Percentiles rank a stretch among this genome's conserved stretches.
Evolutionary conservation across 805 yeast genomes (phyloP).

Genomic region (Myxozyma lipomycoides): DNA sequence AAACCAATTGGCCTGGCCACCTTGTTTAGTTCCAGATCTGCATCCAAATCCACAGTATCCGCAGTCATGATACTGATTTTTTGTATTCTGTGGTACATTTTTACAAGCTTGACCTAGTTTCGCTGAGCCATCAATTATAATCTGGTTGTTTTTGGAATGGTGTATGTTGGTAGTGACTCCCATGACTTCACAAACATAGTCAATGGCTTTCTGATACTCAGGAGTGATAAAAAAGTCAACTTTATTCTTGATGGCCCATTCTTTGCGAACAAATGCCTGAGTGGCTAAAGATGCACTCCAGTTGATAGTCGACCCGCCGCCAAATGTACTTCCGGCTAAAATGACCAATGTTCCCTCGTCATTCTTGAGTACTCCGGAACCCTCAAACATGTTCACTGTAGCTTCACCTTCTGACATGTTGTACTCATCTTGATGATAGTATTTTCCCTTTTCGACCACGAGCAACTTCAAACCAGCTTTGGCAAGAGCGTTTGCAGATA

Average conservation of each 20-base stretch:
- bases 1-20: constrained; percentile 51
- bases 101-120: constrained; percentile 45
- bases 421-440: constrained; percentile 40
- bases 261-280: constrained; percentile 48
- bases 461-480: constrained; percentile 44
- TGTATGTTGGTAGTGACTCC: constrained; percentile 43
- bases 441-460: constrained; percentile 51
- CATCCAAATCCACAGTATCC: constrained; percentile 51
- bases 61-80: constrained; percentile 44
- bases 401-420: constrained; percentile 42
- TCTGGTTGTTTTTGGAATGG: constrained; percentile 47
- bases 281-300: constrained; percentile 54
- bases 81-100: constrained; percentile 47
- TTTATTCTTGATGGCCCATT: constrained; percentile 46
- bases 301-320: constrained; percentile 57
- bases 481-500: constrained; percentile 47
- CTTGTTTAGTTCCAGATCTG: constrained; percentile 50
- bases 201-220: constrained; percentile 44
- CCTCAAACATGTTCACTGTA: constrained; percentile 40
- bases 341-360: constrained; percentile 39
- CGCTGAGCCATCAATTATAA: constrained; percentile 44
- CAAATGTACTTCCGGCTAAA: constrained; percentile 53
- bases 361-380: constrained; percentile 40
- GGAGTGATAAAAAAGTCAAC: constrained; percentile 46
- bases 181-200: constrained; percentile 48